Conservation (phyloP, 169 alveolate genomes). For the Cryptosporidium felis region DNA sequence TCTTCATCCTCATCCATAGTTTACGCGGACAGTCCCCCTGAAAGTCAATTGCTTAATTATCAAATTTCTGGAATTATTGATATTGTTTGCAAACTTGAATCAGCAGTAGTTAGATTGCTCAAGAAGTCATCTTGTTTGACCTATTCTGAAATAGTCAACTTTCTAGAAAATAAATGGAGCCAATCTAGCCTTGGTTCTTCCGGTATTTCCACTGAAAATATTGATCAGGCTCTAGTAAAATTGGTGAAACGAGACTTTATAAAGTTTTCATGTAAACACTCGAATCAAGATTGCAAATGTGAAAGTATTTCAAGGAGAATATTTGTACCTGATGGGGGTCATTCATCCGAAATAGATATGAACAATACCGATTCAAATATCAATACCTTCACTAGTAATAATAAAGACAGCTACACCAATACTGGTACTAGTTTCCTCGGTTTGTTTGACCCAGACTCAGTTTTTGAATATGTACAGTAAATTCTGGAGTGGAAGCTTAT, state of each 20-base stretch:
- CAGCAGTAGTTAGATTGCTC: conserved; percentile 4
- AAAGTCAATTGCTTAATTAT: background rate
- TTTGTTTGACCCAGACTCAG: background rate
- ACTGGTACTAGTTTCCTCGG: background rate
- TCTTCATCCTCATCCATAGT: conserved; percentile 19
- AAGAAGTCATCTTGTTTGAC: background rate
- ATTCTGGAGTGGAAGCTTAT: no score
- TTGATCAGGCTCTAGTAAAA: conserved; percentile 16
- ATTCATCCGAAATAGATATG: no score
- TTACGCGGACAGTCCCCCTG: background rate
- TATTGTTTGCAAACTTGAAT: conserved; percentile 20
- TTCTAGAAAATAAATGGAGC: background rate
- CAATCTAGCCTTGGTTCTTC: background rate
- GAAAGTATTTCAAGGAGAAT: background rate
- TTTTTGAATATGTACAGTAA: background rate
- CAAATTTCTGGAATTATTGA: conserved; percentile 33
- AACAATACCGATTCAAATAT: no score
- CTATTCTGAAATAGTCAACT: conserved; percentile 3
- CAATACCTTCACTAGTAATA: no score
- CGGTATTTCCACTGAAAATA: background rate
- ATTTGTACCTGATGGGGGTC: background rate
- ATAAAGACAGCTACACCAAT: no score
- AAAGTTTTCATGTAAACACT: background rate
- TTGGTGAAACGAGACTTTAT: conserved; percentile 51
- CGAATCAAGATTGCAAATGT: background rate